phyloP scores from a whole-genome alignment of 2,329 filamentous ascomycete species.

The Xylaria sp. region DNA sequence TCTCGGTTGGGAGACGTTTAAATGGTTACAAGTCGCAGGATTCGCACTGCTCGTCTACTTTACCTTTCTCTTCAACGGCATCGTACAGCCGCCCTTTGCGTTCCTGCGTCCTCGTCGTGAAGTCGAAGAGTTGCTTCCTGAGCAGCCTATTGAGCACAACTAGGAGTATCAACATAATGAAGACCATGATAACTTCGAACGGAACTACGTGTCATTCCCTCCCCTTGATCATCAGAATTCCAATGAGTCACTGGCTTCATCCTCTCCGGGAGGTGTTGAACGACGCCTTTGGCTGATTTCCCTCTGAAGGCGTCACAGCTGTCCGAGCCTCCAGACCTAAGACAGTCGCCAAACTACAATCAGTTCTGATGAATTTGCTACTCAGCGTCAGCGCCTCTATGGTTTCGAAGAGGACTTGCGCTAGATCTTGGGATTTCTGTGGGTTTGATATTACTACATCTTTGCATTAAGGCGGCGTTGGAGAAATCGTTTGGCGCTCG shows the following conservation, averaged over 20 bases:
- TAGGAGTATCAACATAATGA: slow-evolving; percentile 16
- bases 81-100: slow-evolving; percentile 84
- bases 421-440: not conserved
- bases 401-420: not conserved
- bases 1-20: slow-evolving; percentile 96
- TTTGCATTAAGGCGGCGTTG: slow-evolving; percentile 34
- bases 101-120: slow-evolving; percentile 68
- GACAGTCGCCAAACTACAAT: not conserved
- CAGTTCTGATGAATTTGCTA: not conserved
- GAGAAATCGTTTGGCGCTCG: not conserved
- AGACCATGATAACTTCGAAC: not conserved
- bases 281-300: not conserved
- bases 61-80: slow-evolving; percentile 95
- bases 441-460: slow-evolving; percentile 4
- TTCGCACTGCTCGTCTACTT: slow-evolving; percentile 94
- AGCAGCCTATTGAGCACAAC: slow-evolving; percentile 83
- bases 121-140: slow-evolving; percentile 76
- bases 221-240: not conserved
- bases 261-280: not conserved
- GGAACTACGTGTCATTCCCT: not conserved
- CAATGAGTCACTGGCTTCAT: not conserved
- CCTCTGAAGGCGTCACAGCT: not conserved
- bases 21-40: slow-evolving; percentile 92
- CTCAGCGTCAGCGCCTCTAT: not conserved
- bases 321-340: not conserved